Conservation (phyloP, 1,284 basidiomycete species). For the Trichosporon ovoides region DNA sequence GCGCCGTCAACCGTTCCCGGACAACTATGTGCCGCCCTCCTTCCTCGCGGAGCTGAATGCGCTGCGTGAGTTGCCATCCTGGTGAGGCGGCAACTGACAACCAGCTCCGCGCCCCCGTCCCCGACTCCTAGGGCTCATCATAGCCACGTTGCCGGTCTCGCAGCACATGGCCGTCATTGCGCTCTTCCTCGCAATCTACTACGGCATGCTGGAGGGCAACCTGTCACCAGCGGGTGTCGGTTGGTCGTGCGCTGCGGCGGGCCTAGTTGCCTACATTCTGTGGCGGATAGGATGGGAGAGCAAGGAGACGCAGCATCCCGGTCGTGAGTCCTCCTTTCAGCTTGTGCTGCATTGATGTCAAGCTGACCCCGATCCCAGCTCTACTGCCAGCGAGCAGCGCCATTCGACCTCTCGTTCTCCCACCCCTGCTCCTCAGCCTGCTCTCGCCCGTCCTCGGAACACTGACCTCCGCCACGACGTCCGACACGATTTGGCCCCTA, state of each 20-base stretch:
- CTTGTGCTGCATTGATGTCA: too few relatives aligned
- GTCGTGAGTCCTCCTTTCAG: too few relatives aligned
- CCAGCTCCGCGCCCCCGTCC: slow-evolving; percentile 33
- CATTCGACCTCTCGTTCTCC: slow-evolving; percentile 58
- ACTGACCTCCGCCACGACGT: slow-evolving; percentile 87
- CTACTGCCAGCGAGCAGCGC: slow-evolving; percentile 35
- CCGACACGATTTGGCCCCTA: slow-evolving; percentile 94
- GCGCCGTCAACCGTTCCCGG: slow-evolving; percentile 69
- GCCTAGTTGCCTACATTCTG: slow-evolving; percentile 62
- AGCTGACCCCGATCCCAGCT: slow-evolving; percentile 53
- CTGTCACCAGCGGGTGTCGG: slow-evolving; percentile 67
- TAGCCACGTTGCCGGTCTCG: slow-evolving; percentile 70
- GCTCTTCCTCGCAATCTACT: slow-evolving; percentile 75
- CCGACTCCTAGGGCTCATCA: slow-evolving; percentile 64
- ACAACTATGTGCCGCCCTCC: slow-evolving; percentile 74
- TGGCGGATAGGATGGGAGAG: slow-evolving; percentile 37
- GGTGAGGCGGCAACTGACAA: slow-evolving; percentile 1
- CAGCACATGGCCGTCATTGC: slow-evolving; percentile 77
- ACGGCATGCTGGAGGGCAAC: slow-evolving; percentile 59
- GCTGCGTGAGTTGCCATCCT: slow-evolving; percentile 58
- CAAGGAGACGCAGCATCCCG: neutral
- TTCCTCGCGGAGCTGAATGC: slow-evolving; percentile 72
- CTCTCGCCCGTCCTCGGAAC: slow-evolving; percentile 87
- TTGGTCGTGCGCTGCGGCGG: slow-evolving; percentile 62
- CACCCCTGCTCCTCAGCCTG: slow-evolving; percentile 80